A percentile compares a stretch with the other conserved stretches of the same genome.
Conservation (phyloP, 1,284 basidiomycete species). For the Cryptococcus wingfieldii region DNA sequence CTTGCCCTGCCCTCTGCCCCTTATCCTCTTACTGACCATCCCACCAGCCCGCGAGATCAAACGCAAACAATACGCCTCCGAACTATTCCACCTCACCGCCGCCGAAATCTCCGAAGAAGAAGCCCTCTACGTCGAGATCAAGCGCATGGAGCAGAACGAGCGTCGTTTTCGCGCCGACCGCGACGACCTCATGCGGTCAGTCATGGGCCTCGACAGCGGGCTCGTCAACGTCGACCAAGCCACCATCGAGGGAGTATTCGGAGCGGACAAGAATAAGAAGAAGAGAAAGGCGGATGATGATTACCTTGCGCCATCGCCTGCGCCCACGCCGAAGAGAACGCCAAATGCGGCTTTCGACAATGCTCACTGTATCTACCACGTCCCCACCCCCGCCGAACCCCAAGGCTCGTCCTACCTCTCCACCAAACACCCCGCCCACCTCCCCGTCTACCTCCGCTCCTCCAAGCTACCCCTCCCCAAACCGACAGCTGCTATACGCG, state of each 20-base stretch:
- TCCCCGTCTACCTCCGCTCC: constrained; percentile 72
- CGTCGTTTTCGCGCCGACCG: constrained; percentile 81
- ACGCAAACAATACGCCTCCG: constrained; percentile 81
- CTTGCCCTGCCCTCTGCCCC: neutral
- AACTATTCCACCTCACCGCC: constrained; percentile 78
- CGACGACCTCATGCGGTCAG: constrained; percentile 78
- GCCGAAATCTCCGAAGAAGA: constrained; percentile 94
- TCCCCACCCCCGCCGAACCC: constrained; percentile 17
- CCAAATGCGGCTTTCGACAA: constrained; percentile 12
- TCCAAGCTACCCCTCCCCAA: constrained; percentile 75
- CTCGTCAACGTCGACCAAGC: constrained; percentile 56
- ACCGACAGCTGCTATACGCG: constrained; percentile 62
- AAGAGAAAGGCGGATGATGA: constrained; percentile 41
- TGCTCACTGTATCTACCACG: constrained; percentile 44
- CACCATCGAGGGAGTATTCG: constrained; percentile 44
- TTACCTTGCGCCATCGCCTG: constrained; percentile 9
- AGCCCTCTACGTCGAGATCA: constrained; percentile 88
- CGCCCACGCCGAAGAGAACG: constrained; percentile 32
- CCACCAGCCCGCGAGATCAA: constrained; percentile 73
- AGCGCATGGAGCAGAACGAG: constrained; percentile 90
- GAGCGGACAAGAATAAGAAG: constrained; percentile 48
- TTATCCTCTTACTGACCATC: constrained; percentile 2
- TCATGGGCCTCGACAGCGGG: constrained; percentile 80
- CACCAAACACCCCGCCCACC: constrained; percentile 53
- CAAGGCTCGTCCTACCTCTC: constrained; percentile 32